Conservation (phyloP, 2,329 filamentous ascomycete species). For the Colletotrichum sansevieriae region DNA sequence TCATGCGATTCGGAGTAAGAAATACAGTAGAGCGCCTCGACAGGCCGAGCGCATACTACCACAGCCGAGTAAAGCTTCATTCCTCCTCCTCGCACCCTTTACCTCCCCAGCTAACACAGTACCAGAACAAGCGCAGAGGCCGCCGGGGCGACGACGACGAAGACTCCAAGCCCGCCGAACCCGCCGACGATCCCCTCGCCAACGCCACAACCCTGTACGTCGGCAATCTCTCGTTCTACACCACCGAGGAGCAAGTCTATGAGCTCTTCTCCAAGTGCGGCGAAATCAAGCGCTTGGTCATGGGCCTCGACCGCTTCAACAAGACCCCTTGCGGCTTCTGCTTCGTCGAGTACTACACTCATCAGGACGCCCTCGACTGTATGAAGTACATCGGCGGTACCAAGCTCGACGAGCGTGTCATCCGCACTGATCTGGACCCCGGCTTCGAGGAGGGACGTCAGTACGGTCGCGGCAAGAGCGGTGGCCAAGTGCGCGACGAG, state of each 20-base stretch:
- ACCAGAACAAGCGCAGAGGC: conserved; percentile 78
- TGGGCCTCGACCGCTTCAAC: conserved; percentile 96
- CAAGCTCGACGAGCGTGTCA: conserved; percentile 97
- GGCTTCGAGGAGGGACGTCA: conserved; percentile 96
- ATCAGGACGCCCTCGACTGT: conserved; percentile 96
- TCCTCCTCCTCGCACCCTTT: background rate
- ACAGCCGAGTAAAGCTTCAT: conserved; percentile 76
- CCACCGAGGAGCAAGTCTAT: conserved; percentile 98
- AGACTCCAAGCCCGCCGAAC: conserved; percentile 64
- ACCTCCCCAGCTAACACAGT: conserved; percentile 5
- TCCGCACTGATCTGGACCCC: conserved; percentile 93
- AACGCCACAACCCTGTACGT: conserved; percentile 97
- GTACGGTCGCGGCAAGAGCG: conserved; percentile 95
- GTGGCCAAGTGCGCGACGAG: conserved; percentile 96
- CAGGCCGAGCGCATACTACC: conserved; percentile 93
- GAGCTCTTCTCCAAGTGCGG: conserved; percentile 96
- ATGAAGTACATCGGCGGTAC: conserved; percentile 99
- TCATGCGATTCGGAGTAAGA: conserved; percentile 63
- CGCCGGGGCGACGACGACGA: conserved; percentile 71
- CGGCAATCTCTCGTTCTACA: conserved; percentile 98
- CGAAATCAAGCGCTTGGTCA: conserved; percentile 97
- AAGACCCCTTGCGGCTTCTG: conserved; percentile 99
- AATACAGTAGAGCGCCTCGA: conserved; percentile 93
- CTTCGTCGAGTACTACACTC: conserved; percentile 99
- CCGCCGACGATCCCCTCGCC: conserved; percentile 80